Conservation (phyloP, 352 stramenopile genomes). For the Blastocystis sp. region DNA sequence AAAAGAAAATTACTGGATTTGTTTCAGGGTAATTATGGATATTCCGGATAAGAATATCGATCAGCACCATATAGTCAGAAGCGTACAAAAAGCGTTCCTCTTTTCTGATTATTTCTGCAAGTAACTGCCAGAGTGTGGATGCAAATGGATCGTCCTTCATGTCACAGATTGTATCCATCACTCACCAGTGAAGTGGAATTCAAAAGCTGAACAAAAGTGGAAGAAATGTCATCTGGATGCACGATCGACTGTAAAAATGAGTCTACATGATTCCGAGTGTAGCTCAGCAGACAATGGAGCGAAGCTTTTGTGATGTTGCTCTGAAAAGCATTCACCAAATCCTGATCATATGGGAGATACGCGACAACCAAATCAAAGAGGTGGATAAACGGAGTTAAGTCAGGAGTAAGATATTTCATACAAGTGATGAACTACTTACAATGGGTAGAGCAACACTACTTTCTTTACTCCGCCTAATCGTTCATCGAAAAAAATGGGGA, state of each 20-base stretch:
- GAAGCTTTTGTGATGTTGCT: neutral
- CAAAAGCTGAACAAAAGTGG: neutral
- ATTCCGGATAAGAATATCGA: neutral
- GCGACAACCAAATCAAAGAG: neutral
- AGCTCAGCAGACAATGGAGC: neutral
- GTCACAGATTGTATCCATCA: neutral
- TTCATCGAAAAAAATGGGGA: constrained; percentile 21
- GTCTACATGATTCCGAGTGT: neutral
- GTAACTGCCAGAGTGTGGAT: neutral
- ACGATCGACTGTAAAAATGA: constrained; percentile 6
- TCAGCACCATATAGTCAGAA: constrained; percentile 26
- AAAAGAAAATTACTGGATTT: neutral
- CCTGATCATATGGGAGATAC: neutral
- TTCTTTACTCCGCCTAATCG: neutral
- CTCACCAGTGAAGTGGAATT: neutral
- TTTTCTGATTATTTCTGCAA: neutral
- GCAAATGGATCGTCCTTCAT: neutral
- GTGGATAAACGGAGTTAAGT: neutral
- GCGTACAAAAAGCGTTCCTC: neutral
- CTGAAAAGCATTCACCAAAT: neutral
- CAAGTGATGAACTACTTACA: neutral
- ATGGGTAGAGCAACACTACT: neutral
- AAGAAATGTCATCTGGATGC: neutral
- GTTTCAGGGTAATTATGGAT: neutral
- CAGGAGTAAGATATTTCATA: neutral